These are phyloP conservation scores for Cercospora zeina DNA, from an alignment of 2,329 filamentous ascomycete species.

Conservation along the genomic window DNA sequence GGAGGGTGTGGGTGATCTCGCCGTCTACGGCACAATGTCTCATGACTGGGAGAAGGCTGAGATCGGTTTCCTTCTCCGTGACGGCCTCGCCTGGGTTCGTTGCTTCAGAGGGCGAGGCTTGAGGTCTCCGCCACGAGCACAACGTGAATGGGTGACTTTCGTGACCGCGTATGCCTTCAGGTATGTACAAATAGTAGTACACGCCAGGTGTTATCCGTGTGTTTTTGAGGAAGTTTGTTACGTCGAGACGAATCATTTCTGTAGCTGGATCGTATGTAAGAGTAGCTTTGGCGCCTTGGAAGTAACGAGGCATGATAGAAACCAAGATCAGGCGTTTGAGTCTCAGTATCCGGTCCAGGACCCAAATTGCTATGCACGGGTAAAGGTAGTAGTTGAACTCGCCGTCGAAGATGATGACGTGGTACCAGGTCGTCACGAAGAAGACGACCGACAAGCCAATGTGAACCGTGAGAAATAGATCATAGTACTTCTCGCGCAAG, in stretches of 20 bases:
- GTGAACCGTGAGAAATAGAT: conserved; percentile 54
- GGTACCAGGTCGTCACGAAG: conserved; percentile 54
- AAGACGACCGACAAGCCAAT: conserved; percentile 55
- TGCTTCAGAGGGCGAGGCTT: neutral
- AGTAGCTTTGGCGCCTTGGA: conserved; percentile 37
- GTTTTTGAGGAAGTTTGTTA: conserved; percentile 42
- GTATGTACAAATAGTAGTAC: conserved; percentile 55
- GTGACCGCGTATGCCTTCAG: conserved; percentile 48
- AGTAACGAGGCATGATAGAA: conserved; percentile 40
- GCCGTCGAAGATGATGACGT: conserved; percentile 56
- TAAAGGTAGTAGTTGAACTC: conserved; percentile 55
- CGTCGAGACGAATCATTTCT: conserved; percentile 52
- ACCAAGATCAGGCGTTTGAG: conserved; percentile 42
- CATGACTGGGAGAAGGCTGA: conserved; percentile 17
- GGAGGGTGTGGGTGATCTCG: conserved; percentile 45
- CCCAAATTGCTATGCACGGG: conserved; percentile 54
- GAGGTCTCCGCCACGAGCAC: conserved; percentile 33
- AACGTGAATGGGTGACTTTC: conserved; percentile 57
- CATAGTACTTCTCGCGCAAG: conserved; percentile 56
- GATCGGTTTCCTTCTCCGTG: conserved; percentile 16
- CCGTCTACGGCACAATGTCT: neutral
- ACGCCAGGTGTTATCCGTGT: conserved; percentile 48
- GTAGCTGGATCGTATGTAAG: conserved; percentile 48
- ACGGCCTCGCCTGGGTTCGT: conserved; percentile 5
- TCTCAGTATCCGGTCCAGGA: conserved; percentile 52